Percentiles rank a stretch among this genome's conserved stretches.
Conservation (phyloP, 306 rosid genomes). For the Cucurbita argyrosperma region DNA sequence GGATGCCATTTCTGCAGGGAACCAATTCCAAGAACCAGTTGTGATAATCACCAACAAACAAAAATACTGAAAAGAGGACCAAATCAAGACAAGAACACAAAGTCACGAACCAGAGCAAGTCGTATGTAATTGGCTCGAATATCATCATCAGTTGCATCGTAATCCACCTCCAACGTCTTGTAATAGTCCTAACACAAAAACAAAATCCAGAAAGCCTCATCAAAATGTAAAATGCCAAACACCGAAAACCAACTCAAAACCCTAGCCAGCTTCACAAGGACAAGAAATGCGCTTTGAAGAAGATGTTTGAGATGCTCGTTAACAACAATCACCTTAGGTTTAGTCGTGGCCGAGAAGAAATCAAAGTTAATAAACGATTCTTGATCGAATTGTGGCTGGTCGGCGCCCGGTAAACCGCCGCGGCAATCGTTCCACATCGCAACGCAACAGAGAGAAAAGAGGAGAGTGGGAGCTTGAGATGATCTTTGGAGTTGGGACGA, state of each 20-base stretch:
- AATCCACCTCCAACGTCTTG: constrained; percentile 81
- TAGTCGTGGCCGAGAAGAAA: constrained; percentile 42
- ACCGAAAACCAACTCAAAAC: neutral
- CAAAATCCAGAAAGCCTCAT: neutral
- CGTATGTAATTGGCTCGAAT: constrained; percentile 89
- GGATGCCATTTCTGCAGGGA: constrained; percentile 90
- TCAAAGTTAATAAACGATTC: constrained; percentile 44
- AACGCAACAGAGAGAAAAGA: neutral
- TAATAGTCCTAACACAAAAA: constrained; percentile 49
- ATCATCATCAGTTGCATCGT: constrained; percentile 66
- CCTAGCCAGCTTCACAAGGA: neutral
- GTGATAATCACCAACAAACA: neutral
- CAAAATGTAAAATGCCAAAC: no score
- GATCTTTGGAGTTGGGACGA: neutral
- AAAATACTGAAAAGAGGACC: neutral
- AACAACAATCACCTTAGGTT: constrained; percentile 40
- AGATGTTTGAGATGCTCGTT: neutral
- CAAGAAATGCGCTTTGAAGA: neutral
- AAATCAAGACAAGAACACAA: constrained; percentile 3
- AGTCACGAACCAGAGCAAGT: constrained; percentile 64
- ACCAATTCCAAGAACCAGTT: neutral
- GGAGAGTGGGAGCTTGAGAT: neutral
- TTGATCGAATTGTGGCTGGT: constrained; percentile 22
- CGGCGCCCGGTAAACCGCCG: constrained; percentile 9
- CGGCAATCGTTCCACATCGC: constrained; percentile 52